Evolutionary conservation across 2,329 filamentous ascomycete genomes (phyloP), one percentile per base, ranked within the genome.

Genomic region (Cercospora nicotianae): DNA sequence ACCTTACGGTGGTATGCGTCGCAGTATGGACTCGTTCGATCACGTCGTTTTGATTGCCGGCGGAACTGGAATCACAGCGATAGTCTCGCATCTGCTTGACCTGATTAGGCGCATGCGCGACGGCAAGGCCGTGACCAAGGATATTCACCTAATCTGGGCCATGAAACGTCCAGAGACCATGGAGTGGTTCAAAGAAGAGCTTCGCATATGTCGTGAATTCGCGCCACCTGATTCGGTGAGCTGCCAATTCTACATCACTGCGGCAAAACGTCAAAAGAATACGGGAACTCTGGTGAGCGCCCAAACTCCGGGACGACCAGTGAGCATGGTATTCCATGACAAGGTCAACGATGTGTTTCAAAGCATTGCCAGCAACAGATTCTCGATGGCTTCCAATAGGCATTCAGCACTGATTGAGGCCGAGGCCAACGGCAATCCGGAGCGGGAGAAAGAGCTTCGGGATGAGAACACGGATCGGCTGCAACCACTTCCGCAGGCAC

Each of bases 41-140:
- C 94, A 94, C 18, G 93, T 95, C 64, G 90, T 98, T 45, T 86
- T 98, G 64, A 93, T 98, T 74, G 94, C 94, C 0, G 95, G 95
- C 60, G 95, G 95, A 53, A 97, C 93, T 72, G 94, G 94, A 28
- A 95, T 98, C 77, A 98, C 95, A 0, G 93, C 94, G 8, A 87
- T 97, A 68, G 92, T 97, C 77, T 96, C 92, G 8, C 93, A 98
- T 77, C 84, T 98, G 2, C 85, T 97, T 23, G 92, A 96, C 72
- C 83, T 98, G n/a, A 96, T 97, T 81, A 97, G 97, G 81, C 89
- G 93, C 67, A 97, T 98, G 90, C 89, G 93, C 67, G 94, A 97
- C 76, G 92, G 93, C 60, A 97, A 97, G 79, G 94, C 94, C 36
- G 92, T 97, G 55, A 97, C 94, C 1, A 92, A 91, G 78, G 92